Base-by-base conservation (phyloP, 306 rosid species). In the Benincasa hispida region DNA sequence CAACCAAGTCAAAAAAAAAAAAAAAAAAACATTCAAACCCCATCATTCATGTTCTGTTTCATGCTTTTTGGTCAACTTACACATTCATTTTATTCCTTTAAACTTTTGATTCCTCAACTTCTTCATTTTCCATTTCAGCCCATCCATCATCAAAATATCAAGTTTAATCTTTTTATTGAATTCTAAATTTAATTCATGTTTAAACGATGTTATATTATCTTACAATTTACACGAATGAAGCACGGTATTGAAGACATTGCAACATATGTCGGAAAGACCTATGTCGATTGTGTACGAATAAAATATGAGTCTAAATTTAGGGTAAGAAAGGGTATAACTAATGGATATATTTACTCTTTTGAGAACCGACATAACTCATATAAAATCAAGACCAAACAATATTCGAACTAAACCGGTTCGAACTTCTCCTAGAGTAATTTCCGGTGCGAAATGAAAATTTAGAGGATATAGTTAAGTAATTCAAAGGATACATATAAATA, bases 11-110 rank as follows among this genome's bases (percentile, higher is more conserved):
- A 70, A 70, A 70, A 42, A 67, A 42, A 68, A 25, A 41, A 65
- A 82, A 76, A 80, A 77, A 84, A 81, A 50, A 67, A 72, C 58
- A 37, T 69, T 15, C 24, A 45, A 21, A 41, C 5, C n/a, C 57
- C 8, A 70, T 70, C 75, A 70, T 41, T 69, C 3, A 69, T 19
- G 18, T 35, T 65, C 72, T 18, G 0, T 35, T 63, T 65, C 8
- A 66, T 66, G 73, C 1, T 39, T 66, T 37, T 18, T 66, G 28
- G 73, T 39, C 53, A 66, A 39, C 51, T 62, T 68, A 68, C 17
- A 0, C 35, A 42, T 41, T 12, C 32, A 66, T 18, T 37, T n/a
- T 60, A 12, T 27, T 60, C 19, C 66, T n/a, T 25, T 59, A 6
- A 61, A 32, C 42, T 15, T 2, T 30, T 61, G 42, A 65, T 8